A percentile compares a stretch with the other conserved stretches of the same genome.
phyloP scores from a whole-genome alignment of 495 filamentous ascomycete species.

The Tuber aestivum region DNA sequence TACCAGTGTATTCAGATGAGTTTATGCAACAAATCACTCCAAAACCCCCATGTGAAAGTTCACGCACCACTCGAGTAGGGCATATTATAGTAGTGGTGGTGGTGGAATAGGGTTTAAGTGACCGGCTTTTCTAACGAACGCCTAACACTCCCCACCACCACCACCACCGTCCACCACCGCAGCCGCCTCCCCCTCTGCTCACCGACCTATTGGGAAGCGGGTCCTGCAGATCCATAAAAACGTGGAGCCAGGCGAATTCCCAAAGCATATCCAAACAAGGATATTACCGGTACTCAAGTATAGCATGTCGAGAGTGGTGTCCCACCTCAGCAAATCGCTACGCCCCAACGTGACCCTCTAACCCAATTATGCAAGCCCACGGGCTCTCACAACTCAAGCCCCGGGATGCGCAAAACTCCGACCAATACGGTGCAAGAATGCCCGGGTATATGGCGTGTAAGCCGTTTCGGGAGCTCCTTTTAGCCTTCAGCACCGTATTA shows the following conservation, averaged over 20 bases:
- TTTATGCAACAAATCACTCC: neutral
- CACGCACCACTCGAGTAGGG: neutral
- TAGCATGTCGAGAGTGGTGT: neutral
- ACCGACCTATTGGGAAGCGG: neutral
- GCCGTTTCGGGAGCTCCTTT: neutral
- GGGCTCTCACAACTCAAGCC: neutral
- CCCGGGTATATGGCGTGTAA: neutral
- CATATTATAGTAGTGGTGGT: neutral
- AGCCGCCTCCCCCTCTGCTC: neutral
- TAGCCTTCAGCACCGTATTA: neutral
- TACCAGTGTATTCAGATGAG: neutral
- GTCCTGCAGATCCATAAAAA: neutral
- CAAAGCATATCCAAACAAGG: neutral
- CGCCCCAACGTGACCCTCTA: neutral
- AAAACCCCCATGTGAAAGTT: neutral
- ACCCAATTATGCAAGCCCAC: neutral
- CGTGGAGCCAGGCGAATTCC: neutral
- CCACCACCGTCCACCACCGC: neutral
- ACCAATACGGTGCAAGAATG: neutral
- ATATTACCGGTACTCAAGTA: too few relatives aligned
- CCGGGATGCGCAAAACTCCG: neutral
- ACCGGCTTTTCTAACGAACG: neutral
- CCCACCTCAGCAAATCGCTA: neutral
- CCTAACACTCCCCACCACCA: neutral
- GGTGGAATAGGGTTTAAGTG: neutral